Base-by-base conservation (phyloP, 2,329 filamentous ascomycete genomes). In the Fusarium buxicola region DNA sequence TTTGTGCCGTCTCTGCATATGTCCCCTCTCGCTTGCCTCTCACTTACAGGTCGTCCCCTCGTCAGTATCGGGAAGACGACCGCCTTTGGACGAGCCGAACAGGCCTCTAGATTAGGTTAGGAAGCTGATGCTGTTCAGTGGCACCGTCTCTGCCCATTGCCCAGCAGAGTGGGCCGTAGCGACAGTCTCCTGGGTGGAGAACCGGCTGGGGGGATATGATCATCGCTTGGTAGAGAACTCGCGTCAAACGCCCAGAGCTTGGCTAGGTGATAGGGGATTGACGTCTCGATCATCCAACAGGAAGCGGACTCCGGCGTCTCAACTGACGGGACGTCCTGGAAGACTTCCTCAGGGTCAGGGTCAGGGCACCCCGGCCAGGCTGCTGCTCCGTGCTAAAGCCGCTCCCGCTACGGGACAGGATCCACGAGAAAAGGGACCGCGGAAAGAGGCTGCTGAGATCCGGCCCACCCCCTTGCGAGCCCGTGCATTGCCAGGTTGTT, bases 301-400 rank as follows among this genome's bases (percentile, higher is more conserved):
- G 36, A 32, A 25, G 16, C 36, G 27, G 44, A n/a, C 15, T 24
- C 46, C 18, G 38, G 39, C 32, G 27, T 48, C 25, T 47, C 38
- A n/a, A n/a, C n/a, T n/a, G 44, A 43, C 36, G 21, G 25, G 39
- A 40, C 28, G 18, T 30, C 25, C 12, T 44, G n/a, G n/a, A n/a
- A n/a, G 21, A 21, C 21, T 21, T 11, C 32, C 11, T 34, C 18
- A 16, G 36, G 43, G 28, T 30, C n/a, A n/a, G n/a, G n/a, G n/a
- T n/a, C n/a, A n/a, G n/a, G n/a, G n/a, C n/a, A 31, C 28, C 52
- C 38, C n/a, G 44, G 44, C 41, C 13, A 16, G 34, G n/a, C 28
- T 32, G 25, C 30, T 38, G 45, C 21, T 55, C 44, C 36, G 38
- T 55, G 52, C 44, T 49, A 36, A 49, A 55, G 44, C 44, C 44